These are phyloP conservation scores for Acanthochlamys bracteata DNA, from an alignment of 106 monocot species.

Conservation along the genomic window DNA sequence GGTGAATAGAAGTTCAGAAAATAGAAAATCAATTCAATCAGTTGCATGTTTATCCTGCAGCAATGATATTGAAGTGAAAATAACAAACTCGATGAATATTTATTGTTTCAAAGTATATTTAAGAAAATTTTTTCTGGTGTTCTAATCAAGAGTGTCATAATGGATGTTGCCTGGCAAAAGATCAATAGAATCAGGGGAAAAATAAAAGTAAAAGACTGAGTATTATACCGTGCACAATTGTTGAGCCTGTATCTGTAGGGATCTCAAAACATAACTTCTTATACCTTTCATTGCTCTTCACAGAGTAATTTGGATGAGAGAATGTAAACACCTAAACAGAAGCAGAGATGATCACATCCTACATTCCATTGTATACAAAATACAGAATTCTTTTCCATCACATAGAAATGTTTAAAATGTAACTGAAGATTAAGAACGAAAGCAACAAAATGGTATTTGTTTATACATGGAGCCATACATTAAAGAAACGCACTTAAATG, in stretches of 20 bases:
- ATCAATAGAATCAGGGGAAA: neutral
- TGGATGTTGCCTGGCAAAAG: neutral
- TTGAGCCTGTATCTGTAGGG: conserved; percentile 68
- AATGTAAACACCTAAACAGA: conserved; percentile 68
- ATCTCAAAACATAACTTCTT: conserved; percentile 68
- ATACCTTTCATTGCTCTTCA: conserved; percentile 54
- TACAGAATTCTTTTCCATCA: neutral
- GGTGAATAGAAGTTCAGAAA: neutral
- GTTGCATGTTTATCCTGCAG: neutral
- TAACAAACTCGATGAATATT: neutral
- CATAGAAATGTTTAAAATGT: neutral
- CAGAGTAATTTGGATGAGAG: conserved; percentile 56
- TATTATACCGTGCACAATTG: conserved; percentile 66
- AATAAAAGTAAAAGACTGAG: neutral
- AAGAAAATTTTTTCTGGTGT: neutral
- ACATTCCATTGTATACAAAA: neutral
- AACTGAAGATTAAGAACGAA: neutral
- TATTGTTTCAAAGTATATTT: neutral
- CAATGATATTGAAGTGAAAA: neutral
- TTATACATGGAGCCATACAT: neutral
- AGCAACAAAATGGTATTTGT: neutral
- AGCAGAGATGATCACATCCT: neutral
- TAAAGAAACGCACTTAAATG: neutral
- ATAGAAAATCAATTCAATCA: neutral
- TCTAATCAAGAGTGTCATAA: neutral